Base-by-base conservation (phyloP, 495 filamentous ascomycete species). In the Polyplosphaeria fusca region DNA sequence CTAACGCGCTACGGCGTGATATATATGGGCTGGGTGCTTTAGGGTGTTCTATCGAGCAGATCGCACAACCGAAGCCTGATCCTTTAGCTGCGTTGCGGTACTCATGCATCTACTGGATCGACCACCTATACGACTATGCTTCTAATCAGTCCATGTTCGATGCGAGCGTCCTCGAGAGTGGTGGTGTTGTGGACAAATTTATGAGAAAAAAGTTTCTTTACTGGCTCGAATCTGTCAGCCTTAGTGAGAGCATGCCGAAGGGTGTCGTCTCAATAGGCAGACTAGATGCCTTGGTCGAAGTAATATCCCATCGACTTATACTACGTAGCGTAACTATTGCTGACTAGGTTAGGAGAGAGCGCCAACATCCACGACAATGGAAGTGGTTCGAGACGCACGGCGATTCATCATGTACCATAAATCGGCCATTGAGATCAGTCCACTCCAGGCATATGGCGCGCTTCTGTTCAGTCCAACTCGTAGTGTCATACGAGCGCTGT, bases 151-250 rank as follows among this genome's bases (percentile, higher is more conserved):
- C 18, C 37, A 44, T 22, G 37, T 43, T 32, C 50, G 25, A 5
- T 22, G 12, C 32, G 20, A 51, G 4, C 40, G 13, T 52, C 68
- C 14, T 68, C n/a, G n/a, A n/a, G n/a, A n/a, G n/a, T n/a, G n/a
- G n/a, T n/a, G n/a, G n/a, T n/a, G n/a, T n/a, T n/a, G 58, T 72
- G 9, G 22, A 69, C 38, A 25, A 19, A 7, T 79, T 79, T 37
- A 53, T 78, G 18, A 38, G 57, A 48, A 27, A 66, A 51, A 67
- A 79, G 58, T 72, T 78, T 35, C 68, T 81, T 12, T 68, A 72
- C 59, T 77, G 71, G 75, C 30, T 77, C 13, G 71, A 76, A 48
- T 67, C 67, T 40, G 62, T 76, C 13, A 67, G 68, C 40, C 64
- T 71, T 16, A 53, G 60, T 12, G 58, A 47, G 59, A 63, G 61